Evolutionary conservation across 106 monocot species (phyloP).

Genomic region (Dactylorhiza incarnata): DNA sequence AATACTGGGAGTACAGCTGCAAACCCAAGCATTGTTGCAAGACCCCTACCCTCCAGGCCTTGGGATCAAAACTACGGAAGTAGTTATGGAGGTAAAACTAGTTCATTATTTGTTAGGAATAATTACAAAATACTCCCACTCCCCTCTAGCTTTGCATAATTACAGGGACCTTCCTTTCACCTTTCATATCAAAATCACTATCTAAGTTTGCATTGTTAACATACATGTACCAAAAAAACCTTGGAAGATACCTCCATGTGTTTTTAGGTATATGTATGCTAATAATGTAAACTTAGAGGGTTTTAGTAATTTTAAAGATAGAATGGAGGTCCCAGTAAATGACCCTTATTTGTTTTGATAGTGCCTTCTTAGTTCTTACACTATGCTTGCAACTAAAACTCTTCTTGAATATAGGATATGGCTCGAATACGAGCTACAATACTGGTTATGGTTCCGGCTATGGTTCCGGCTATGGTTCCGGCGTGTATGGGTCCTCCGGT

Average conservation of each 20-base stretch:
- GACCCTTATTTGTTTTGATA: background rate
- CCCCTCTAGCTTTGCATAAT: no score
- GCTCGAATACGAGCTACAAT: conserved; percentile 40
- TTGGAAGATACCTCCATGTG: no score
- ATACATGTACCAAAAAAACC: no score
- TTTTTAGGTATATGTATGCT: no score
- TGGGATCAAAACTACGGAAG: conserved; percentile 82
- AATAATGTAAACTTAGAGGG: no score
- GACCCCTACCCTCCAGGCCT: conserved; percentile 78
- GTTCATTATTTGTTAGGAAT: no score
- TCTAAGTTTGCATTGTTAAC: no score
- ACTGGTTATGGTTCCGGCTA: no score
- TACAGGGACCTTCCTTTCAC: no score
- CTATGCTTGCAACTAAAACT: background rate
- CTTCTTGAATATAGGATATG: conserved; percentile 36
- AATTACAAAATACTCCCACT: no score
- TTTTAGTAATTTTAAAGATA: background rate
- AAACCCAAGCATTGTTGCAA: conserved; percentile 32
- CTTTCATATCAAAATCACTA: no score
- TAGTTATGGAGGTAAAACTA: conserved; percentile 54
- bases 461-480: conserved; percentile 29
- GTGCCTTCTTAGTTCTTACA: background rate
- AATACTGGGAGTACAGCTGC: conserved; percentile 20
- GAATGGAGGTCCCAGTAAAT: no score
- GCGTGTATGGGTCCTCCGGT: conserved; percentile 50